Conservation (phyloP, 169 alveolate genomes). For the Babesia sp. region DNA sequence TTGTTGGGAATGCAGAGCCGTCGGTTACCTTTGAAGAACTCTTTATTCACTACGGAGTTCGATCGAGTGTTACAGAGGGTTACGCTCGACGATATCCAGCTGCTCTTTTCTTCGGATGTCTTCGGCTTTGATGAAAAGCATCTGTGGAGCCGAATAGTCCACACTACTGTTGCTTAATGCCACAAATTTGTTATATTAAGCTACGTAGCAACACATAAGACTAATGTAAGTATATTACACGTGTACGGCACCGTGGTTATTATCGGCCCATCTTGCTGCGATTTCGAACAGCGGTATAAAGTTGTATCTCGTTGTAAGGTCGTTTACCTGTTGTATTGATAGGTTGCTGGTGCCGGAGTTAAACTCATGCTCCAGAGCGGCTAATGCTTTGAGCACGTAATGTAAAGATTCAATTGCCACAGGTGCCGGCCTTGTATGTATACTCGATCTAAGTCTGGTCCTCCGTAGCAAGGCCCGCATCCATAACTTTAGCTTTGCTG, state of each 20-base stretch:
- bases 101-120: slow-evolving; percentile 40
- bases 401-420: slow-evolving; percentile 23
- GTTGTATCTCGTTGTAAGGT: slow-evolving; percentile 57
- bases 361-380: slow-evolving; percentile 22
- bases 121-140: slow-evolving; percentile 49
- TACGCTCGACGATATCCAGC: slow-evolving; percentile 46
- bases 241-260: neutral
- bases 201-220: neutral
- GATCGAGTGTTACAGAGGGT: slow-evolving; percentile 53
- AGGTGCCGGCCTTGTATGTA: slow-evolving; percentile 45
- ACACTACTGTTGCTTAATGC: slow-evolving; percentile 5
- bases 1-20: slow-evolving; percentile 59
- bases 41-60: slow-evolving; percentile 39
- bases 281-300: slow-evolving; percentile 59
- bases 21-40: slow-evolving; percentile 35
- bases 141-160: slow-evolving; percentile 56
- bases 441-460: slow-evolving; percentile 34
- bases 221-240: slow-evolving; percentile 3
- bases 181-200: neutral
- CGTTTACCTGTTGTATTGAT: slow-evolving; percentile 39
- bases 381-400: slow-evolving; percentile 31
- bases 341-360: slow-evolving; percentile 48
- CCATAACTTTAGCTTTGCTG: slow-evolving; percentile 47
- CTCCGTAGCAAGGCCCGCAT: slow-evolving; percentile 32
- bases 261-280: slow-evolving; percentile 28